phyloP scores from a whole-genome alignment of 2,329 filamentous ascomycete species.

The Penicillium sp. region DNA sequence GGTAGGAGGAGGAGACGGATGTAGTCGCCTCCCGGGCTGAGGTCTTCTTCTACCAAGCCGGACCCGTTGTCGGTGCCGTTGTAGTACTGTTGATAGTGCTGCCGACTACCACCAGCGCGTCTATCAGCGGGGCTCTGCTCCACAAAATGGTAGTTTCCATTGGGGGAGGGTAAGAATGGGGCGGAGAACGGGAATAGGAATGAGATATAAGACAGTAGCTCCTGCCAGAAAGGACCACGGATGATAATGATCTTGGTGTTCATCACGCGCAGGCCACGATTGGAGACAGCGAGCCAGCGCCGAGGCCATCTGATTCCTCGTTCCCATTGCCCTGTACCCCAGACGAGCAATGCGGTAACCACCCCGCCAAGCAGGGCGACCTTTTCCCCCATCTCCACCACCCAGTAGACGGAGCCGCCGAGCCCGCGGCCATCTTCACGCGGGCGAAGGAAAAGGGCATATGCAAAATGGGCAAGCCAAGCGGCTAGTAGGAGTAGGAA shows the following conservation, averaged over 20 bases:
- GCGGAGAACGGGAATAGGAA: conserved; percentile 76
- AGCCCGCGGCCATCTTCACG: conserved; percentile 88
- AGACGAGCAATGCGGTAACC: conserved; percentile 81
- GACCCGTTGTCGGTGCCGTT: conserved; percentile 61
- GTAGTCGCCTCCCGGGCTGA: conserved; percentile 84
- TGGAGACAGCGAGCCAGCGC: conserved; percentile 84
- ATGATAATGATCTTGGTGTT: conserved; percentile 96
- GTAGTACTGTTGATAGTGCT: conserved; percentile 38
- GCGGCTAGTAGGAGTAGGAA: conserved; percentile 74
- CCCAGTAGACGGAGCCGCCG: conserved; percentile 94
- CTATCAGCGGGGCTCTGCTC: conserved; percentile 54
- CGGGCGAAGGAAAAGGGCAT: conserved; percentile 91
- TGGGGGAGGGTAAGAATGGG: conserved; percentile 59
- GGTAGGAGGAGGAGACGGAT: conserved; percentile 86
- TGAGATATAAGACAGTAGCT: conserved; percentile 66
- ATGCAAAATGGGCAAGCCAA: conserved; percentile 83
- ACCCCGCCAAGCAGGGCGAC: conserved; percentile 88
- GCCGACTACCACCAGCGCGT: conserved; percentile 35
- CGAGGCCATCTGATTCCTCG: conserved; percentile 90
- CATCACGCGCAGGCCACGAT: conserved; percentile 84
- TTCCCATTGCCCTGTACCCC: conserved; percentile 96
- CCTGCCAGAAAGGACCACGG: conserved; percentile 75
- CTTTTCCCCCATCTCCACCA: conserved; percentile 84
- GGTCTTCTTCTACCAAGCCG: conserved; percentile 74
- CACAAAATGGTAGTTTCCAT: conserved; percentile 73